Evolutionary conservation across 2,329 filamentous ascomycete genomes (phyloP).

Genomic region (Sporothrix brasiliensis): DNA sequence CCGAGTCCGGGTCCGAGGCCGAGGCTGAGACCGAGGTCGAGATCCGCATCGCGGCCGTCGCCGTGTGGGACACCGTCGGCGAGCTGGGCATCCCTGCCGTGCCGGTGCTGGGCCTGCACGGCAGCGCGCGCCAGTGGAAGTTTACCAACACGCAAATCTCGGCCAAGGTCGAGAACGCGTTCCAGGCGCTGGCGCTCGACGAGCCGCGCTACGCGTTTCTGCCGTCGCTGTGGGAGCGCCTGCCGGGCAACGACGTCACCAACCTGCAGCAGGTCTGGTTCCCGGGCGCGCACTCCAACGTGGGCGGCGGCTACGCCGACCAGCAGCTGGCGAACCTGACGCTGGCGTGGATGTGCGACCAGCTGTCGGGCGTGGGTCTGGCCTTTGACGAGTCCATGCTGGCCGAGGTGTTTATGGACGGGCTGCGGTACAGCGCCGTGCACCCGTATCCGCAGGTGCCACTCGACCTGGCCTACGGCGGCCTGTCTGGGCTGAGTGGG

Average conservation of each 20-base stretch:
- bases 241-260: slow-evolving; percentile 39
- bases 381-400: slow-evolving; percentile 41
- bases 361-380: slow-evolving; percentile 42
- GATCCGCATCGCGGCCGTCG: slow-evolving; percentile 51
- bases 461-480: not conserved
- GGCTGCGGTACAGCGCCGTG: slow-evolving; percentile 41
- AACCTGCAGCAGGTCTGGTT: slow-evolving; percentile 55
- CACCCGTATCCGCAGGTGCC: slow-evolving; percentile 43
- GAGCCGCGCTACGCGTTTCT: slow-evolving; percentile 50
- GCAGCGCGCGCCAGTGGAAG: slow-evolving; percentile 42
- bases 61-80: slow-evolving; percentile 57
- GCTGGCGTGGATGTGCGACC: slow-evolving; percentile 45
- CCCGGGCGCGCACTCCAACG: slow-evolving; percentile 64
- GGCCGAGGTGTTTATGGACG: slow-evolving; percentile 38
- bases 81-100: slow-evolving; percentile 49
- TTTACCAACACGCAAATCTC: slow-evolving; percentile 52
- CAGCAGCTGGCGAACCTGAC: slow-evolving; percentile 43
- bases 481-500: not conserved
- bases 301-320: slow-evolving; percentile 61
- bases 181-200: slow-evolving; percentile 56
- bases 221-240: slow-evolving; percentile 49
- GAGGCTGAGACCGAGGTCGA: slow-evolving; percentile 40
- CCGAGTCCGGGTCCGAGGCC: no score
- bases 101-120: slow-evolving; percentile 45
- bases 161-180: slow-evolving; percentile 50